phyloP scores from a whole-genome alignment of 2,329 filamentous ascomycete species.

The Calycina marina region DNA sequence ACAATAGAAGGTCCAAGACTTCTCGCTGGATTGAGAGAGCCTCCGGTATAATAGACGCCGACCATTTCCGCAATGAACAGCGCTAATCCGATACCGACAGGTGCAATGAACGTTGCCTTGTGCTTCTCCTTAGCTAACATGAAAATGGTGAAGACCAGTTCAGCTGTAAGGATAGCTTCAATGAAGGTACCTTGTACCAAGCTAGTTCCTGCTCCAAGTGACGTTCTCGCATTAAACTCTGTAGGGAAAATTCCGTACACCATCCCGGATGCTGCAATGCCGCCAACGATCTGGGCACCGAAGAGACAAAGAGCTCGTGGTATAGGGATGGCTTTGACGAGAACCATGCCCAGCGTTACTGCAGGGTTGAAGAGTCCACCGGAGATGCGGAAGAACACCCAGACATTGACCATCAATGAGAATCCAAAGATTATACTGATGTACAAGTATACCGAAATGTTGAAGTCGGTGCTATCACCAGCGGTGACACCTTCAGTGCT shows the following conservation, averaged over 20 bases:
- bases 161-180: constrained; percentile 32
- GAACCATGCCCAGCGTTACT: constrained; percentile 25
- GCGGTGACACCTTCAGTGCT: constrained; percentile 8
- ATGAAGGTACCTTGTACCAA: constrained; percentile 33
- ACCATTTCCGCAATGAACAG: constrained; percentile 30
- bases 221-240: constrained; percentile 26
- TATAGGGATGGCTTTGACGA: constrained; percentile 22
- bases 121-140: constrained; percentile 35
- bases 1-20: constrained; percentile 31
- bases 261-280: constrained; percentile 27
- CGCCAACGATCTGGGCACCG: constrained; percentile 23
- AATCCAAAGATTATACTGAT: constrained; percentile 21
- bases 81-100: constrained; percentile 31
- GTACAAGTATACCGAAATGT: constrained; percentile 27
- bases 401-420: constrained; percentile 34
- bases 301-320: constrained; percentile 22
- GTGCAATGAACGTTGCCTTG: constrained; percentile 30
- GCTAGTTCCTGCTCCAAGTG: constrained; percentile 26
- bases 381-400: constrained; percentile 37
- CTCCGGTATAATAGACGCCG: constrained; percentile 32
- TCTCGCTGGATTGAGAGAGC: constrained; percentile 31
- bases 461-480: constrained; percentile 28
- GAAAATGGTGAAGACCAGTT: constrained; percentile 34
- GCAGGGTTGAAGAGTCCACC: constrained; percentile 38
- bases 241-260: constrained; percentile 25